These are phyloP conservation scores for Pulicaria dysenterica DNA, from an alignment of 129 eudicot species.

Conservation along the genomic window DNA sequence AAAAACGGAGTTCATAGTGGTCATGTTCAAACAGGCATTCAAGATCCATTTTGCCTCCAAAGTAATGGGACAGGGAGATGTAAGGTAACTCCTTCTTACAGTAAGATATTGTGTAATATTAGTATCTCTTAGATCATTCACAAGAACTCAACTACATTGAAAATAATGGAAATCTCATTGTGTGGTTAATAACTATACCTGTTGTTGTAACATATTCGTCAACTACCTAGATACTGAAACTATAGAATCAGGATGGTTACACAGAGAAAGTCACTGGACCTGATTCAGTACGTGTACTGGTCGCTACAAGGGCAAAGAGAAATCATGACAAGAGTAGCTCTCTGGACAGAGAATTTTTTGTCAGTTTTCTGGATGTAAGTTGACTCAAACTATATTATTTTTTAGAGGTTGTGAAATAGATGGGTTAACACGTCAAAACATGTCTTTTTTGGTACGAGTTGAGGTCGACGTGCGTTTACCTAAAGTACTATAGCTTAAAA, in stretches of 20 bases:
- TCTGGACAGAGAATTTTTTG: conserved; percentile 59
- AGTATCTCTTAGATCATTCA: neutral
- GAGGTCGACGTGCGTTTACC: too few species aligned
- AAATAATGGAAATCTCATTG: neutral
- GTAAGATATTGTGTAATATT: neutral
- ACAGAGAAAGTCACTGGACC: conserved; percentile 54
- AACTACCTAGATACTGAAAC: conserved; percentile 28
- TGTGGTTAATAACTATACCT: conserved; percentile 19
- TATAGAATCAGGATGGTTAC: conserved; percentile 74
- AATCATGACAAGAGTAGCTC: conserved; percentile 51
- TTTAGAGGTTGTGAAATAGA: neutral
- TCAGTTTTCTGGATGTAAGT: conserved; percentile 74
- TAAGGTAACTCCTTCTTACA: conserved; percentile 51
- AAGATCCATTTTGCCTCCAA: conserved; percentile 69
- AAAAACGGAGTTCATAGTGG: conserved; percentile 82
- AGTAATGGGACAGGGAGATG: conserved; percentile 67
- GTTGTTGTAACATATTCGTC: conserved; percentile 17
- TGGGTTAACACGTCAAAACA: neutral
- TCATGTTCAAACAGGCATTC: conserved; percentile 76
- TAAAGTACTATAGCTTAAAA: too few species aligned
- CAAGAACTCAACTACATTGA: conserved; percentile 8
- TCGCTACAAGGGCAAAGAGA: conserved; percentile 73
- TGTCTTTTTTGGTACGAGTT: neutral
- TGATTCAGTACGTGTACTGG: conserved; percentile 56
- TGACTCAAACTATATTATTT: neutral